Evolutionary conservation across 139 green algal genomes (phyloP), one percentile per base, ranked within the genome.

Genomic region (Chlamydomonas sp.): DNA sequence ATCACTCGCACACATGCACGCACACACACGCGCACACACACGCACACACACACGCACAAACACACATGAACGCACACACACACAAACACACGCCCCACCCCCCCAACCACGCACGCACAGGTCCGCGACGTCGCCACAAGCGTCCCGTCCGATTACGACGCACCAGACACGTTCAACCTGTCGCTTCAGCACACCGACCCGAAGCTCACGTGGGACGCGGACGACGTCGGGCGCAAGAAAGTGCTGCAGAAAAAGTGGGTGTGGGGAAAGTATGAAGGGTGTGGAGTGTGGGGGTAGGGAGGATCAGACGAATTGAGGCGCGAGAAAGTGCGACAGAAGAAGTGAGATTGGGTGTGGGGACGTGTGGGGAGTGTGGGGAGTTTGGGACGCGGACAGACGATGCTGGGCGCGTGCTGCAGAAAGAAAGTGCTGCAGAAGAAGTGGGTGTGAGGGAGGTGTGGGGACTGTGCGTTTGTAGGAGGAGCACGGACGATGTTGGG

Each of bases 161-260:
- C 91, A 10, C 90, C 93, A 0, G 68, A 84, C 3, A 88, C 90
- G 67, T 83, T 90, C 75, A 90, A 82, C 29, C 74, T 74, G 20
- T 89, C 87, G 33, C 82, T 98, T 72, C 71, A 96, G 83, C 89
- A 96, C 87, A 96, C 89, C 5, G 88, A 87, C 60, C 87, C 92
- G 58, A 87, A 90, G 73, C 88, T 98, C 49, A 91, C 90, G 0
- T 98, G 93, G 93, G 93, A 98, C 48, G 89, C 84, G 5, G 89
- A 89, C 30, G 92, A 96, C 50, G 83, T 84, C 5, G 57, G 67
- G 28, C 84, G 93, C 36, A 88, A 87, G 70, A 79, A 79, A 50
- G 78, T 85, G 48, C 71, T 82, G 39, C 50, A 73, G 30, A 39
- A 64, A 22, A 73, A 62, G 73, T 69, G 65, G 26, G 73, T 54